Evolutionary conservation across 1,139 yeast species (phyloP).

Genomic region (Geotrichum klebahnii): DNA sequence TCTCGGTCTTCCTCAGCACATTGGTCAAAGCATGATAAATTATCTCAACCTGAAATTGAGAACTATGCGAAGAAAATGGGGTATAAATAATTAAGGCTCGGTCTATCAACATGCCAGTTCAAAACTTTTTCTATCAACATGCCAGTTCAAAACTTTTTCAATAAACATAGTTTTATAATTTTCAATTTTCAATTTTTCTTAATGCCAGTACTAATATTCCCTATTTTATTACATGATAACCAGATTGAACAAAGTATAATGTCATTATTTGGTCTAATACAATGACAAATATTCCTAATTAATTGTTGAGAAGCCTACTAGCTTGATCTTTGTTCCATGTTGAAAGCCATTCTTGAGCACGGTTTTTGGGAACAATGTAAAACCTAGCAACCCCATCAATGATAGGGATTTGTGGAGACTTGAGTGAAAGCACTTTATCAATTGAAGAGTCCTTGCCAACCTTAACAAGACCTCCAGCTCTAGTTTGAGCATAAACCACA

Average conservation of each 20-base stretch:
- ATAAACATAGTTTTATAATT: neutral
- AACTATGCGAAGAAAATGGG: constrained; percentile 56
- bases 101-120: neutral
- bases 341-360: constrained; percentile 39
- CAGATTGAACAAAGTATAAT: no score
- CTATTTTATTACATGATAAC: neutral
- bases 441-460: constrained; percentile 74
- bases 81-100: constrained; percentile 35
- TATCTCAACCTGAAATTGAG: constrained; percentile 48
- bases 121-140: neutral
- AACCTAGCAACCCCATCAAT: constrained; percentile 72
- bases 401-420: constrained; percentile 65
- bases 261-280: neutral
- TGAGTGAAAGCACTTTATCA: constrained; percentile 59
- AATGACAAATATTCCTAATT: neutral
- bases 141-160: neutral
- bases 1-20: constrained; percentile 59
- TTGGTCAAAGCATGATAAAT: constrained; percentile 48
- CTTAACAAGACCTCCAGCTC: constrained; percentile 77
- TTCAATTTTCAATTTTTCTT: neutral
- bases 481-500: constrained; percentile 78
- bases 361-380: constrained; percentile 73
- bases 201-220: neutral
- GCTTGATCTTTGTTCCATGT: constrained; percentile 23
- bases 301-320: constrained; percentile 4